Conservation (phyloP, 2,329 filamentous ascomycete genomes). For the Celoporthe dispersa region DNA sequence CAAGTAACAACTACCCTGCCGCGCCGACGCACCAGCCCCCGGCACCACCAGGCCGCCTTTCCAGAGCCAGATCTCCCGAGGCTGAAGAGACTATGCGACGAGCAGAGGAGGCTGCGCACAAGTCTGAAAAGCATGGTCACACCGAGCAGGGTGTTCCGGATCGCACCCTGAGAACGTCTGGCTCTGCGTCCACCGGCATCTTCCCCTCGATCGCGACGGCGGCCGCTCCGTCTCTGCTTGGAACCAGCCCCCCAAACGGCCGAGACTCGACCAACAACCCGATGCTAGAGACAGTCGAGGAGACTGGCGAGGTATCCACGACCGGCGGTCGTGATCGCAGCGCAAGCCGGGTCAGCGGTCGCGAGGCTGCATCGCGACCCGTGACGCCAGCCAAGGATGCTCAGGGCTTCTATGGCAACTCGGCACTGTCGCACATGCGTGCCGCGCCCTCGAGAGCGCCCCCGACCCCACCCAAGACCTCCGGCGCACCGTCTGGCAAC, state of each 20-base stretch:
- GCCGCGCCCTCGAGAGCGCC: slow-evolving; percentile 35
- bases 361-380: slow-evolving; percentile 43
- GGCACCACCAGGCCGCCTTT: slow-evolving; percentile 40
- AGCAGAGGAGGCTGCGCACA: slow-evolving; percentile 45
- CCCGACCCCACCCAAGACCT: slow-evolving; percentile 53
- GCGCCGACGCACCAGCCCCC: slow-evolving; percentile 54
- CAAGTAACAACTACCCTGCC: slow-evolving; percentile 44
- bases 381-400: slow-evolving; percentile 49
- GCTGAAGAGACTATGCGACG: slow-evolving; percentile 46
- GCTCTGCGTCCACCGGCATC: slow-evolving; percentile 31
- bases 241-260: slow-evolving; percentile 31
- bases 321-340: slow-evolving; percentile 64
- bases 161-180: slow-evolving; percentile 55
- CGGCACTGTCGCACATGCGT: slow-evolving; percentile 34
- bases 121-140: slow-evolving; percentile 39
- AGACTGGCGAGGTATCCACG: slow-evolving; percentile 78
- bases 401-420: slow-evolving; percentile 41
- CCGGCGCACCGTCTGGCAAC: slow-evolving; percentile 22
- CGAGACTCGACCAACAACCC: slow-evolving; percentile 57
- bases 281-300: slow-evolving; percentile 82
- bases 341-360: slow-evolving; percentile 38
- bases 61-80: slow-evolving; percentile 42
- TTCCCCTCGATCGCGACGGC: slow-evolving; percentile 30
- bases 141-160: slow-evolving; percentile 61
- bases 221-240: slow-evolving; percentile 27